A percentile compares a stretch with the other conserved stretches of the same genome.
These are phyloP conservation scores for Scheffersomyces lignicola DNA, from an alignment of 1,139 yeast genomes.

Conservation along the genomic window DNA sequence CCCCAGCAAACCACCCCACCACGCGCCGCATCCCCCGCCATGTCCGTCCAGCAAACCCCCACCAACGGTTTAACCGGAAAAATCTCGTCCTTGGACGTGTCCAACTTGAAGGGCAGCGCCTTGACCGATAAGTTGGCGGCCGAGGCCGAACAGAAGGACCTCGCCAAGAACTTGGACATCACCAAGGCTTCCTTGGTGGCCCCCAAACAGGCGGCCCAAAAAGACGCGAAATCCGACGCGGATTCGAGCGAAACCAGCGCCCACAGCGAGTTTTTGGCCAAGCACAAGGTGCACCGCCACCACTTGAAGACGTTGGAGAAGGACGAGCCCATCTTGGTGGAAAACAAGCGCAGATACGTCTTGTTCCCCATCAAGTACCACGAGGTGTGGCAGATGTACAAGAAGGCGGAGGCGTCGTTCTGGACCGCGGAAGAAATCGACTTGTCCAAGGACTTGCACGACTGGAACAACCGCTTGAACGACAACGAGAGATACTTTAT, in stretches of 20 bases:
- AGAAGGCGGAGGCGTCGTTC: slow-evolving; percentile 98
- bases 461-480: slow-evolving; percentile 83
- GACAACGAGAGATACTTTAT: slow-evolving; percentile 90
- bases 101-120: slow-evolving; percentile 33
- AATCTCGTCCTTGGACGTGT: slow-evolving; percentile 43
- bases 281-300: slow-evolving; percentile 71
- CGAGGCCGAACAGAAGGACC: slow-evolving; percentile 45
- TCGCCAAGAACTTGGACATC: slow-evolving; percentile 22
- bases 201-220: slow-evolving; percentile 12
- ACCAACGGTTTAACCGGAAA: slow-evolving; percentile 51
- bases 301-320: slow-evolving; percentile 71
- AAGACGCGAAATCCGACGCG: slow-evolving; percentile 10
- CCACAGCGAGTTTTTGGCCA: slow-evolving; percentile 56
- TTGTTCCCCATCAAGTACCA: slow-evolving; percentile 96
- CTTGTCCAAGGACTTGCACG: slow-evolving; percentile 83
- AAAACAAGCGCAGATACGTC: slow-evolving; percentile 89
- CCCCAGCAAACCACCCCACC: too few species aligned
- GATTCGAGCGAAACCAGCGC: slow-evolving; percentile 9
- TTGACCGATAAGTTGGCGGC: slow-evolving; percentile 49
- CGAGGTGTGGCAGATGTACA: slow-evolving; percentile 98
- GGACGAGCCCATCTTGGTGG: slow-evolving; percentile 85
- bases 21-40: slow-evolving; percentile 13
- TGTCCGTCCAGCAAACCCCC: slow-evolving; percentile 50
- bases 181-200: slow-evolving; percentile 12
- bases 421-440: slow-evolving; percentile 99